Base-by-base conservation (phyloP, 78 protist genomes). In the Planoprotostelium fungivorum region DNA sequence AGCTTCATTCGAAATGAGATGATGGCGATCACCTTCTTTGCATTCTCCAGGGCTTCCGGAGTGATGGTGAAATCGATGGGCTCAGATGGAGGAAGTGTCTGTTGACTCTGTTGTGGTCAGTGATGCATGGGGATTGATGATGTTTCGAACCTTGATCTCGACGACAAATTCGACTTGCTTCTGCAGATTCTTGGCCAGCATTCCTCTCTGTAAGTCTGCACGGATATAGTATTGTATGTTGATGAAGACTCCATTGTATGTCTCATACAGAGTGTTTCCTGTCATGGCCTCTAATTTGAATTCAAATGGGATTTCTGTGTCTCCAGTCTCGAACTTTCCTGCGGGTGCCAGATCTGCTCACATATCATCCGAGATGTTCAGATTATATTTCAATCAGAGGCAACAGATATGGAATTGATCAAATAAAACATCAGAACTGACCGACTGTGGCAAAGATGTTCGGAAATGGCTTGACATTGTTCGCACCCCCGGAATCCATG, bases 201-300 rank as follows among this genome's bases (percentile, higher is more conserved):
- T 86, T 35, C 96, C 95, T 36, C 96, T 93, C 39, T 84, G 87
- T 84, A 97, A 38, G n/a, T 92, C 97, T 37, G 88, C 91, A 83
- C 84, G 86, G 9, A 97, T 38, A 0, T 84, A 34, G 87, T 97
- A 97, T 86, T 83, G 93, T 87, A 91, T 89, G 91, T 90, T 95
- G 36, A 97, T 92, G 73, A 91, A 96, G 1, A 97, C 98, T 10
- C 99, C 99, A 93, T 97, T 98, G 91, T 97, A 97, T 0, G 98
- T 97, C 83, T 97, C 99, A 34, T 86, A 94, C 10, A 97, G 83
- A 84, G 28, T 37, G 35, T 92, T 94, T n/a, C 90, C 94, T 10
- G 85, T 84, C 63, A 86, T 29, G 63, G 95, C 87, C 83, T 90
- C 90, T 28, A 97, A 93, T 31, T 86, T 91, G 87, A 97, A 95